These are phyloP conservation scores for Phaeophleospora eucalypticola DNA, from an alignment of 2,329 filamentous ascomycete species.

Conservation along the genomic window DNA sequence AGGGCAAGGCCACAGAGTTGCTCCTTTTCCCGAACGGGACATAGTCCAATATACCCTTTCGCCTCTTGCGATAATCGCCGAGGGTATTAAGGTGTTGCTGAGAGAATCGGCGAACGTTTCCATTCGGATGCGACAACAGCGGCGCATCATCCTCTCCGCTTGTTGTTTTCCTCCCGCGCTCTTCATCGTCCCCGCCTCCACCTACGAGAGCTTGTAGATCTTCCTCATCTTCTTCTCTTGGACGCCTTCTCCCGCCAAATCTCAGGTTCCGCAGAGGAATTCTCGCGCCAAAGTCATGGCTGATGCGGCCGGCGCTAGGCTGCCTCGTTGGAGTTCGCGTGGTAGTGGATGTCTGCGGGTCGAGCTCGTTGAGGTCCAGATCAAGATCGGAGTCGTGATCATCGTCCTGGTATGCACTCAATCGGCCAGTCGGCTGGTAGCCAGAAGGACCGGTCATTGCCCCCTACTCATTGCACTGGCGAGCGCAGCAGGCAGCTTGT, in stretches of 20 bases:
- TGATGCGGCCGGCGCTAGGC: constrained; percentile 19
- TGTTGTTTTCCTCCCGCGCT: constrained; percentile 11
- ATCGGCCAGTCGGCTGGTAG: constrained; percentile 57
- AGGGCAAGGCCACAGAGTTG: constrained; percentile 25
- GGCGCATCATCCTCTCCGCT: constrained; percentile 68
- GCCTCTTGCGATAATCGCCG: constrained; percentile 13
- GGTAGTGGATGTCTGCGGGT: constrained; percentile 47
- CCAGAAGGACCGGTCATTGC: constrained; percentile 46
- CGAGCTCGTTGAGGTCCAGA: constrained; percentile 74
- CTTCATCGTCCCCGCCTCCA: constrained; percentile 48
- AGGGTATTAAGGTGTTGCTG: constrained; percentile 11
- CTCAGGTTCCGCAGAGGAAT: constrained; percentile 67
- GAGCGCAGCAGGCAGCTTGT: too few relatives aligned
- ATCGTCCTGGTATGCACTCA: constrained; percentile 52
- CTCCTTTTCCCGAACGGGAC: constrained; percentile 24
- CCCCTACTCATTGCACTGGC: constrained; percentile 36
- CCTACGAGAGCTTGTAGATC: constrained; percentile 64
- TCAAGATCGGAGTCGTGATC: constrained; percentile 66
- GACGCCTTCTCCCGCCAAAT: constrained; percentile 41
- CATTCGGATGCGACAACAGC: constrained; percentile 48
- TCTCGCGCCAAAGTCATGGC: constrained; percentile 44
- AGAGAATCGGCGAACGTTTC: constrained; percentile 12
- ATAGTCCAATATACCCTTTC: constrained; percentile 26
- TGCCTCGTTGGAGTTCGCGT: constrained; percentile 14
- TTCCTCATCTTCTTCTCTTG: constrained; percentile 54